These are phyloP conservation scores for Lagenidium sp. DNA, from an alignment of 352 stramenopile species.

Conservation along the genomic window DNA sequence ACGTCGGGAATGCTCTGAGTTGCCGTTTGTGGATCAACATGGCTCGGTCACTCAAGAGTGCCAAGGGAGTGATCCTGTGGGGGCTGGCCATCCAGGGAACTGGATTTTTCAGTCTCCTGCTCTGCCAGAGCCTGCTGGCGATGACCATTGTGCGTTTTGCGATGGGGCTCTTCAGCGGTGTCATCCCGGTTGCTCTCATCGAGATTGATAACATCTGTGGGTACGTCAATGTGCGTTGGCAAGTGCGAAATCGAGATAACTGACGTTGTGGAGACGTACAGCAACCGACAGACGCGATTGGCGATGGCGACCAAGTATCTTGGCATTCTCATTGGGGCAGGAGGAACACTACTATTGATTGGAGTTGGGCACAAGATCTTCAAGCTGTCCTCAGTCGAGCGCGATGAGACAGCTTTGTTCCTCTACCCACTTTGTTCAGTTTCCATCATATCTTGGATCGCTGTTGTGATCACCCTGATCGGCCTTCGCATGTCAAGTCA, in stretches of 20 bases:
- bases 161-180: slow-evolving; percentile 65
- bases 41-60: slow-evolving; percentile 58
- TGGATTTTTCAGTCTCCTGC: slow-evolving; percentile 61
- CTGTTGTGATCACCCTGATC: slow-evolving; percentile 54
- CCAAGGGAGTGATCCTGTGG: slow-evolving; percentile 78
- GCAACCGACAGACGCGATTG: slow-evolving; percentile 57
- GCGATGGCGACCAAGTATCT: slow-evolving; percentile 55
- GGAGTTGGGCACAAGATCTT: slow-evolving; percentile 38
- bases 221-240: slow-evolving; percentile 7
- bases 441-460: slow-evolving; percentile 60
- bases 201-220: slow-evolving; percentile 82
- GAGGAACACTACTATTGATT: slow-evolving; percentile 41
- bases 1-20: slow-evolving; percentile 58
- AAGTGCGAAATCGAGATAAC: neutral
- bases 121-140: slow-evolving; percentile 69
- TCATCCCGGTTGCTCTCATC: slow-evolving; percentile 62
- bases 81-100: slow-evolving; percentile 54
- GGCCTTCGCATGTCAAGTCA: slow-evolving; percentile 50
- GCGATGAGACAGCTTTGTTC: slow-evolving; percentile 45
- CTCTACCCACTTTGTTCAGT: slow-evolving; percentile 76
- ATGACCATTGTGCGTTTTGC: slow-evolving; percentile 73
- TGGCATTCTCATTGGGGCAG: slow-evolving; percentile 44
- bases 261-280: slow-evolving; percentile 1
- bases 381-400: slow-evolving; percentile 19
- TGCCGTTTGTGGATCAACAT: slow-evolving; percentile 78